A percentile compares a stretch with the other conserved stretches of the same genome.
phyloP scores from a whole-genome alignment of 1,284 basidiomycete genomes.

The Mycena citricolor region DNA sequence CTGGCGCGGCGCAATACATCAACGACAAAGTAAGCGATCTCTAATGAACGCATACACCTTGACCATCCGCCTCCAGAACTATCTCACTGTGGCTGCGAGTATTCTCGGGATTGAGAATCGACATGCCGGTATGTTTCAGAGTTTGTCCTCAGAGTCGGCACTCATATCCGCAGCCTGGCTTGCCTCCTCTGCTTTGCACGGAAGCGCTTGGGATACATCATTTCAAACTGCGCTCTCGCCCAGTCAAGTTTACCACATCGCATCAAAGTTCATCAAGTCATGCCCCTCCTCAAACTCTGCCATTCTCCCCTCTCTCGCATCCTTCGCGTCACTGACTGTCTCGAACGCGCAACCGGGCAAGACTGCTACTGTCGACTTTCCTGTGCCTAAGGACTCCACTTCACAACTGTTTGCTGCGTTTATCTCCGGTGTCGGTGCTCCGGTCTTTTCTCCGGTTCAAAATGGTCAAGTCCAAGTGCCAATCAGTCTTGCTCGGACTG shows the following conservation, averaged over 20 bases:
- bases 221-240: conserved; percentile 45
- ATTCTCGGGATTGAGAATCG: conserved; percentile 46
- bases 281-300: conserved; percentile 54
- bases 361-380: conserved; percentile 3
- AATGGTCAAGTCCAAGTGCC: conserved; percentile 33
- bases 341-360: conserved; percentile 10
- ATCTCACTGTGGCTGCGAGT: conserved; percentile 40
- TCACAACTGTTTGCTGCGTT: conserved; percentile 13
- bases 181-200: not conserved
- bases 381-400: not conserved
- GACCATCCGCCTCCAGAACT: conserved; percentile 40
- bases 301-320: conserved; percentile 38
- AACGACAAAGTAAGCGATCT: conserved; percentile 27
- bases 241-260: conserved; percentile 47
- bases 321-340: conserved; percentile 43
- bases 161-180: no score
- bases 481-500: conserved; percentile 30
- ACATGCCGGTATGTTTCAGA: no score
- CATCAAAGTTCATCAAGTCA: conserved; percentile 40
- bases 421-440: conserved; percentile 8
- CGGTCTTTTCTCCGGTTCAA: conserved; percentile 11
- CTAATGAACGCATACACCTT: no score
- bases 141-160: no score
- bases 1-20: conserved; percentile 51
- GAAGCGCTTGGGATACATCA: conserved; percentile 3